Conservation (phyloP, 805 yeast genomes). For the Priceomyces medius region DNA sequence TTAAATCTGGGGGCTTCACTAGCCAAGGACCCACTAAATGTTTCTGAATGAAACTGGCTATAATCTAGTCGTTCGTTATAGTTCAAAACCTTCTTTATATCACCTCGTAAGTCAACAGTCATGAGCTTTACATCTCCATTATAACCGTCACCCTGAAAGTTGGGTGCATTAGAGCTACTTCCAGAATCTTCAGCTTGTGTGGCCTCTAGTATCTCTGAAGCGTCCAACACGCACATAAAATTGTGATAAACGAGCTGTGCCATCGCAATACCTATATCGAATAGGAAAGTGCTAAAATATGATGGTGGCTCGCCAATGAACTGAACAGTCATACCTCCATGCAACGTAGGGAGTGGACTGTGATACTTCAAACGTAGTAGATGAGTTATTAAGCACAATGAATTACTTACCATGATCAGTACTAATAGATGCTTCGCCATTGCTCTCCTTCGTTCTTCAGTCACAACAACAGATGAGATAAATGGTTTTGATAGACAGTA, state of each 20-base stretch:
- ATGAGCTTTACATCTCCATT: slow-evolving; percentile 36
- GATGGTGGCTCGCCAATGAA: slow-evolving; percentile 41
- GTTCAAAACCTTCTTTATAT: slow-evolving; percentile 12
- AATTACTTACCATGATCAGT: slow-evolving; percentile 22
- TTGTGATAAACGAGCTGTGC: slow-evolving; percentile 33
- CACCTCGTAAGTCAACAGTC: slow-evolving; percentile 22
- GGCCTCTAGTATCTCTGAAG: slow-evolving; percentile 25
- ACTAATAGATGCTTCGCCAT: slow-evolving; percentile 26
- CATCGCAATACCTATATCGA: slow-evolving; percentile 25
- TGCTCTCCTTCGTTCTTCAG: slow-evolving; percentile 28
- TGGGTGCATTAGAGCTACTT: background rate
- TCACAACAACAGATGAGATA: slow-evolving; percentile 15
- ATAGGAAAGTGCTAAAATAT: slow-evolving; percentile 20
- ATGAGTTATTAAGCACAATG: slow-evolving; percentile 25
- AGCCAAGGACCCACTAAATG: background rate
- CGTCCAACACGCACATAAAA: slow-evolving; percentile 32
- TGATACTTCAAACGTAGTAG: slow-evolving; percentile 25
- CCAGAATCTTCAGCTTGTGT: slow-evolving; percentile 2
- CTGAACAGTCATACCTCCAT: slow-evolving; percentile 36
- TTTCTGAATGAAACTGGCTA: background rate
- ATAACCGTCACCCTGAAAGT: slow-evolving; percentile 35
- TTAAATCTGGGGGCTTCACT: background rate
- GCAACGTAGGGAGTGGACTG: slow-evolving; percentile 14
- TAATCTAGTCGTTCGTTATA: slow-evolving; percentile 10
- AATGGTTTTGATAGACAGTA: slow-evolving; percentile 29